Evolutionary conservation across 2,329 filamentous ascomycete species (phyloP).

Genomic region (Aspergillus arachidicola): DNA sequence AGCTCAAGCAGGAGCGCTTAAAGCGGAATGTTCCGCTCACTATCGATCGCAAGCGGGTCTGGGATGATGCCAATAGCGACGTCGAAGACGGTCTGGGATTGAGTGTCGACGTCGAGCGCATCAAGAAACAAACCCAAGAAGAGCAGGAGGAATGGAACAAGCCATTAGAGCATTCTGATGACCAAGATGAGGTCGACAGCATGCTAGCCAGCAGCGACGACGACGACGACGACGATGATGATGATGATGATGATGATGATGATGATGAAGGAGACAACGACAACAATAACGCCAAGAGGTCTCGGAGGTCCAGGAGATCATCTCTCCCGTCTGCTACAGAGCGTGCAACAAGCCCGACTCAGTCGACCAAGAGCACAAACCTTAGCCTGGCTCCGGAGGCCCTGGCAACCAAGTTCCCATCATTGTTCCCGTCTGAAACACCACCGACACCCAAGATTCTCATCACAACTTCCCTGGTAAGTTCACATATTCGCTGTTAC

Average conservation of each 20-base stretch:
- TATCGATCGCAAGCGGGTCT: constrained; percentile 84
- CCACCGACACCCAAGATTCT: constrained; percentile 77
- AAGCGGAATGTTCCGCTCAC: constrained; percentile 78
- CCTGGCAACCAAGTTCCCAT: constrained; percentile 62
- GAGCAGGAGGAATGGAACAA: constrained; percentile 46
- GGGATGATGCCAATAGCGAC: constrained; percentile 72
- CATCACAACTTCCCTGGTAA: constrained; percentile 75
- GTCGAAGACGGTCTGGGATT: constrained; percentile 49
- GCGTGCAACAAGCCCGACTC: constrained; percentile 58
- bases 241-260: constrained; percentile 39
- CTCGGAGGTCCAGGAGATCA: constrained; percentile 30
- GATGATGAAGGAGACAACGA: constrained; percentile 51
- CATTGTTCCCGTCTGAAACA: constrained; percentile 56
- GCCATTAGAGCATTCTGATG: constrained; percentile 37
- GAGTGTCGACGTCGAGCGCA: constrained; percentile 52
- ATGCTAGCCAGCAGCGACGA: constrained; percentile 67
- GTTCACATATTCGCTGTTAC: background rate
- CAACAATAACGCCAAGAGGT: constrained; percentile 40
- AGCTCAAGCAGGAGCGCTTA: constrained; percentile 71
- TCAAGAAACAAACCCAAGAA: constrained; percentile 51
- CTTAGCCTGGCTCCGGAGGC: constrained; percentile 63
- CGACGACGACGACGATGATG: constrained; percentile 51
- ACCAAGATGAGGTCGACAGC: constrained; percentile 65
- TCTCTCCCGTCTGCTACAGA: constrained; percentile 43
- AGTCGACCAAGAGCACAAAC: constrained; percentile 61